A percentile compares a stretch with the other conserved stretches of the same genome.
These are phyloP conservation scores for Hyaloscypha finlandica DNA, from an alignment of 495 filamentous ascomycete species.

Conservation along the genomic window DNA sequence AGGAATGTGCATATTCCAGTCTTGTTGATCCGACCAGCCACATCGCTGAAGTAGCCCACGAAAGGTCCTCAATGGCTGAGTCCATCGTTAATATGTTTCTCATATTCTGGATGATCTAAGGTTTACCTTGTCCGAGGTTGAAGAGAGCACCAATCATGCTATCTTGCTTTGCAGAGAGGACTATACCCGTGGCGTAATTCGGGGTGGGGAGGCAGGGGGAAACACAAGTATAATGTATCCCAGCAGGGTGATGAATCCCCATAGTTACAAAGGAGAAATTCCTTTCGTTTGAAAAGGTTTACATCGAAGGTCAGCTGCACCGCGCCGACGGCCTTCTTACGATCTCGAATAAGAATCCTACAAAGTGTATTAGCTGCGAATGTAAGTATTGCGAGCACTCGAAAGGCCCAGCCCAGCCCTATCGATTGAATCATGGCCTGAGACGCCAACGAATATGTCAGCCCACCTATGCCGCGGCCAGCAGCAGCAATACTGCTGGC, in stretches of 20 bases:
- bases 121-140: slow-evolving; percentile 58
- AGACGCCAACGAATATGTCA: slow-evolving; percentile 53
- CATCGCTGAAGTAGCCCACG: slow-evolving; percentile 65
- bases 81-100: slow-evolving; percentile 1
- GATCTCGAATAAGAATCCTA: slow-evolving; percentile 57
- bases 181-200: slow-evolving; percentile 61
- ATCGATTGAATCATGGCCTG: slow-evolving; percentile 56
- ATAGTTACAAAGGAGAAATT: slow-evolving; percentile 63
- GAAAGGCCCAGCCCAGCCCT: slow-evolving; percentile 58
- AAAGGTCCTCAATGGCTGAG: slow-evolving; percentile 55
- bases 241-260: slow-evolving; percentile 68
- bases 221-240: slow-evolving; percentile 65
- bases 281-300: slow-evolving; percentile 51
- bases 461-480: slow-evolving; percentile 66
- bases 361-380: slow-evolving; percentile 54
- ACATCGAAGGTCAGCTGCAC: slow-evolving; percentile 56
- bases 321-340: slow-evolving; percentile 59
- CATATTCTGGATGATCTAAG: not conserved
- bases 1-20: slow-evolving; percentile 55
- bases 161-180: slow-evolving; percentile 60
- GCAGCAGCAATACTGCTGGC: slow-evolving; percentile 68
- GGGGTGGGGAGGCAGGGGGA: slow-evolving; percentile 54
- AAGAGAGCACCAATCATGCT: slow-evolving; percentile 66
- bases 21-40: slow-evolving; percentile 64
- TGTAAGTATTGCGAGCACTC: slow-evolving; percentile 55